Evolutionary conservation across 78 protist genomes (phyloP), one percentile per base, ranked within the genome.

Genomic region (Tieghemostelium lacteum): DNA sequence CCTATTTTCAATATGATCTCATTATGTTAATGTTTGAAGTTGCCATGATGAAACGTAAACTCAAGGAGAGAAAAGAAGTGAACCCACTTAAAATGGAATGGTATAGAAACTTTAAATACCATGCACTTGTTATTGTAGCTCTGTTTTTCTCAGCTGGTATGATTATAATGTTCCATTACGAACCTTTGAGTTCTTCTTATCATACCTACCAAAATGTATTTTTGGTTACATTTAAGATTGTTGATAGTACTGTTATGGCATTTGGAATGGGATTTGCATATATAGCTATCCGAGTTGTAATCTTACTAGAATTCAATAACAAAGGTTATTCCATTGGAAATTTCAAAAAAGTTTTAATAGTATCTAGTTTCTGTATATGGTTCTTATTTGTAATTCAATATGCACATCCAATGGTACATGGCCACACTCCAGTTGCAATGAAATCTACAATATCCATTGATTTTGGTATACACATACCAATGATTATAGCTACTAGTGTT

Each of bases 21-120:
- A 78, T 78, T 29, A 52, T 24, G 28, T 40, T 78, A 29, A 78
- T 78, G 88, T 78, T 65, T 54, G 88, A 78, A 66, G 88, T 78
- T 52, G 75, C 74, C 12, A 78, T 78, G 75, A 78, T 78, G 88
- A 78, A 71, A 55, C 29, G 66, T 39, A 78, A 66, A 45, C 50
- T 66, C 69, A 40, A 42, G 16, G 33, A 34, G 2, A 62, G 88
- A 36, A 66, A 50, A 62, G 86, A 75, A 26, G 14, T 24, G 20
- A 62, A 75, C 22, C 86, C 86, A 34, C 36, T 75, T 2, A 54
- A 60, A 61, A 45, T 37, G 40, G 20, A 64, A 36, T 62, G 55
- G 49, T 28, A 20, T 16, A 29, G 62, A 3, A 75, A 75, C 49
- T 54, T 75, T 17, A 75, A 62, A 29, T 29, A 54, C 29, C 86